Base-by-base conservation (phyloP, 192 early-diverging fungal genomes). In the Gaertneriomyces sp. region DNA sequence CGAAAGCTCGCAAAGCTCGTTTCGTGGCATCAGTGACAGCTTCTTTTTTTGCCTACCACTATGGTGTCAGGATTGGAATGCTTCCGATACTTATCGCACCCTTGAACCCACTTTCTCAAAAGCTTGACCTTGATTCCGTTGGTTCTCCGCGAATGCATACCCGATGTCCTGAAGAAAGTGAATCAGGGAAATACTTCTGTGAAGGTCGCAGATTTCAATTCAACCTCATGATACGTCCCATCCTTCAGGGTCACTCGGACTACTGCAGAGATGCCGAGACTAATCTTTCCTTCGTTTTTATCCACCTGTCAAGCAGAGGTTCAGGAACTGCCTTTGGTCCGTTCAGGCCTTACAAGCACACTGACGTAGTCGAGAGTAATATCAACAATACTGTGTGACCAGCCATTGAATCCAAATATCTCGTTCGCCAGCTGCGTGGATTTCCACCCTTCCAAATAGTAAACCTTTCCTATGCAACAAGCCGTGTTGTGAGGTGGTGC, bases 401-500 rank as follows among this genome's bases (percentile, higher is more conserved):
- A 98, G 8, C 94, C 94, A 66, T 96, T 83, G 72, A 96, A 97
- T 4, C 94, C 96, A 81, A 98, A 97, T 6, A 96, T 66, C 38
- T 92, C 87, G 66, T 98, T 94, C 52, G 96, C 96, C 41, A 97
- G 72, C 64, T 87, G 87, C 47, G 92, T 90, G 43, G 83, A 85
- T 39, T 84, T 88, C 85, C 86, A 88, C 7, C 91, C 93, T 68
- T 93, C 91, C 43, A 94, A 63, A 58, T 93, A 93, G n/a, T 77
- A 78, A 11, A 95, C 75, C 20, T 85, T 86, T 0, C 69, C 68
- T 70, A 49, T 40, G 45, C 25, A 54, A 60, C 45, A 41, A 39
- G 49, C 9, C 7, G 17, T 11, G 17, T 60, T 59, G 5, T 10
- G 4, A 9, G 6, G 43, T 7, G 47, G 12, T 47, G 39, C 38